A percentile compares a stretch with the other conserved stretches of the same genome.
Evolutionary conservation across 2,329 filamentous ascomycete genomes (phyloP).

Genomic region (Fonsecaea erecta): DNA sequence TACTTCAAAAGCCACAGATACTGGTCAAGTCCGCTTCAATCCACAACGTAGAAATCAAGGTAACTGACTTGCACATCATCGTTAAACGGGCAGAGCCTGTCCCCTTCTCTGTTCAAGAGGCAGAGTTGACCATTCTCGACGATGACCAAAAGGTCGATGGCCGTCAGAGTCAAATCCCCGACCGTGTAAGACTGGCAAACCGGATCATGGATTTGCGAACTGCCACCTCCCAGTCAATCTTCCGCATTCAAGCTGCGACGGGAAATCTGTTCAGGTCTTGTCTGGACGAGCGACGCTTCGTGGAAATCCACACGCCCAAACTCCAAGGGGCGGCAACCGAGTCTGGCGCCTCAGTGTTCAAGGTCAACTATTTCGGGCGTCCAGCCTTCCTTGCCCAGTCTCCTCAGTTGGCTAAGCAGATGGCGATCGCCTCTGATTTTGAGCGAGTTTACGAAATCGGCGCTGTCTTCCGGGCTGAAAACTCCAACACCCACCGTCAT

Average conservation of each 20-base stretch:
- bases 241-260: conserved; percentile 81
- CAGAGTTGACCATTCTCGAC: conserved; percentile 62
- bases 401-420: conserved; percentile 90
- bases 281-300: conserved; percentile 76
- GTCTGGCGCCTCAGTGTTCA: conserved; percentile 88
- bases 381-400: conserved; percentile 88
- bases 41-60: conserved; percentile 74
- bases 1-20: conserved; percentile 73
- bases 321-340: conserved; percentile 87
- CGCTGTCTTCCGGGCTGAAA: conserved; percentile 89
- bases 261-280: conserved; percentile 78
- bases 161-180: conserved; percentile 66
- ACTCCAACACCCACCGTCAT: conserved; percentile 93
- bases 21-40: conserved; percentile 76
- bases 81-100: conserved; percentile 64
- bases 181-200: conserved; percentile 75
- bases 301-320: conserved; percentile 94
- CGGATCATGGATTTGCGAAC: conserved; percentile 84
- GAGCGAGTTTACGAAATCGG: conserved; percentile 87
- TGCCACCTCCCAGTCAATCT: conserved; percentile 83
- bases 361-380: conserved; percentile 87
- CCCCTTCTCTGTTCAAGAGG: conserved; percentile 72
- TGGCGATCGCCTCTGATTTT: conserved; percentile 88
- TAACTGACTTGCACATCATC: conserved; percentile 68
- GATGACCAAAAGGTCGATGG: conserved; percentile 62